Evolutionary conservation across 345 rosid genomes (phyloP).

Genomic region (Brassica cretica): DNA sequence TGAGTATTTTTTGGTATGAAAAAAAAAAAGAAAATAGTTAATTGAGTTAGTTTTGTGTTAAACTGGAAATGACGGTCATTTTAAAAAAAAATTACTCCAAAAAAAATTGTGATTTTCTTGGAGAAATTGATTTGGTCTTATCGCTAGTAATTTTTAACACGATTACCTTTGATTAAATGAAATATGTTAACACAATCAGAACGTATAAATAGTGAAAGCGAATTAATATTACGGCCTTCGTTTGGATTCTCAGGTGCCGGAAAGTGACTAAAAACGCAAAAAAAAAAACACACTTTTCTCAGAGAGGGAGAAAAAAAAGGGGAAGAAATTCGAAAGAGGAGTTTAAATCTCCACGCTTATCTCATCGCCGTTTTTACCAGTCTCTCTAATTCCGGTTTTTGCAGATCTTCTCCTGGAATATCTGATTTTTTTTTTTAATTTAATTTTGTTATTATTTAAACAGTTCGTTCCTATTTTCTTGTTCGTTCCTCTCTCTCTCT

Average conservation of each 20-base stretch:
- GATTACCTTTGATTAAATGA: not conserved
- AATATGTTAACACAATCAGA: not conserved
- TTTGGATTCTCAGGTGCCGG: constrained; percentile 3
- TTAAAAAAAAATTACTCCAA: not conserved
- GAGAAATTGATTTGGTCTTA: not conserved
- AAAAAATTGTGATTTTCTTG: not conserved
- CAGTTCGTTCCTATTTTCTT: constrained; percentile 25
- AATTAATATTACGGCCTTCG: not conserved
- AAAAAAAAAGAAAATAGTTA: not conserved
- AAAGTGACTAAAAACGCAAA: not conserved
- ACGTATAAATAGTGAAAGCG: not conserved
- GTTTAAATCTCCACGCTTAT: constrained; percentile 12
- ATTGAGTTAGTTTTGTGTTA: not conserved
- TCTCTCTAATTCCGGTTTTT: not conserved
- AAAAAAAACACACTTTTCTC: not conserved
- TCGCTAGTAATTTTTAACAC: not conserved
- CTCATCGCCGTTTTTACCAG: not conserved
- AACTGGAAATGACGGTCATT: not conserved
- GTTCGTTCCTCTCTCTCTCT: not conserved
- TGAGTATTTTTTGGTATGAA: not conserved
- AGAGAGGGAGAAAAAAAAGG: not conserved
- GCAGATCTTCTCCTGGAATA: constrained; percentile 6
- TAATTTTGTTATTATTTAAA: not conserved
- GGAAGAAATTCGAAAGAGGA: not conserved
- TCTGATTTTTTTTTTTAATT: not conserved